phyloP scores from a whole-genome alignment of 139 green algal species.

The Axilococcus clingmanii region DNA sequence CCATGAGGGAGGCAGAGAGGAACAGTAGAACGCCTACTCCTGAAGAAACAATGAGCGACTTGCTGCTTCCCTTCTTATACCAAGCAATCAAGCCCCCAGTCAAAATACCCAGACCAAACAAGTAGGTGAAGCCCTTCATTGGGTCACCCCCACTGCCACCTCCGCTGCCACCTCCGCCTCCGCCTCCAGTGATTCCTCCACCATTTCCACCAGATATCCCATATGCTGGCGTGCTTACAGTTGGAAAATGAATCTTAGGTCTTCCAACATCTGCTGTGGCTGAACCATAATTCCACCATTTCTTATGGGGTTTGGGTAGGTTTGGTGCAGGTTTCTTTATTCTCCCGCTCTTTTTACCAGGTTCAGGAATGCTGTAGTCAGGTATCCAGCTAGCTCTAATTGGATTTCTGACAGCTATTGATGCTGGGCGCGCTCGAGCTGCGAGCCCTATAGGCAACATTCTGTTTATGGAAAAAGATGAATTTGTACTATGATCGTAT shows the following conservation, averaged over 20 bases:
- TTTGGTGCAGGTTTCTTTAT: too few species aligned
- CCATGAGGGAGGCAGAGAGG: slow-evolving; percentile 18
- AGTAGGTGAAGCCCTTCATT: slow-evolving; percentile 22
- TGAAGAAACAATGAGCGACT: slow-evolving; percentile 4
- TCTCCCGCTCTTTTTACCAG: too few species aligned
- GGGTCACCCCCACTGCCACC: slow-evolving; percentile 5
- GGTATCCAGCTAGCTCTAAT: too few species aligned
- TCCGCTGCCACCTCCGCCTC: slow-evolving; percentile 2
- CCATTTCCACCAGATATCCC: neutral
- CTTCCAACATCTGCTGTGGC: slow-evolving; percentile 1
- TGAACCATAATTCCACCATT: slow-evolving; percentile 5
- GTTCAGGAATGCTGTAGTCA: too few species aligned
- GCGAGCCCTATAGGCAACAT: too few species aligned
- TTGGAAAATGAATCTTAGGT: too few species aligned
- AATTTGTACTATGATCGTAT: too few species aligned
- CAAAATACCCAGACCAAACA: slow-evolving; percentile 13
- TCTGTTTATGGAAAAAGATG: too few species aligned
- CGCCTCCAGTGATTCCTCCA: slow-evolving; percentile 5
- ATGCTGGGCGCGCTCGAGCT: too few species aligned
- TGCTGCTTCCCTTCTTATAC: slow-evolving; percentile 12
- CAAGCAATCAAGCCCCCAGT: slow-evolving; percentile 14
- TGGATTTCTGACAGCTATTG: too few species aligned
- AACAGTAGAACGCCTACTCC: slow-evolving; percentile 16
- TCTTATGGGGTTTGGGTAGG: too few species aligned
- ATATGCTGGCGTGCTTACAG: too few species aligned